A percentile compares a stretch with the other conserved stretches of the same genome.
Conservation (phyloP, 768 basidiomycete genomes). For the Erythrobasidium yunnanense region DNA sequence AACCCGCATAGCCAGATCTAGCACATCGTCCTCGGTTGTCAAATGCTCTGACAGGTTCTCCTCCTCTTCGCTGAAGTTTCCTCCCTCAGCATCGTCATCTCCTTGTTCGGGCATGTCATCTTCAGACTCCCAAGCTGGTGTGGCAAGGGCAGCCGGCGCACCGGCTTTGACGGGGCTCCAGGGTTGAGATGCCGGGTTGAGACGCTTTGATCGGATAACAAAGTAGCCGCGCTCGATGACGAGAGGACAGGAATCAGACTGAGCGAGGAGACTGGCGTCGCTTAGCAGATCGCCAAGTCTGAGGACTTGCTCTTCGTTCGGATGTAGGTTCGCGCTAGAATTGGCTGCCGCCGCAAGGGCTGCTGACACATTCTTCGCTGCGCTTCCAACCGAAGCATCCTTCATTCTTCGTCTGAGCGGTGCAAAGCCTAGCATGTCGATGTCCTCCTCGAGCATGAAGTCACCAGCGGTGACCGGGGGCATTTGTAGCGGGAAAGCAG, state of each 20-base stretch:
- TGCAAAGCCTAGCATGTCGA: constrained; percentile 74
- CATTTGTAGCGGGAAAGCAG: constrained; percentile 57
- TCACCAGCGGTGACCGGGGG: constrained; percentile 49
- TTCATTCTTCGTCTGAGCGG: constrained; percentile 56
- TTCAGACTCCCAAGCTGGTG: constrained; percentile 32
- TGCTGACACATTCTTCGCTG: neutral
- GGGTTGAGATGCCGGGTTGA: constrained; percentile 9
- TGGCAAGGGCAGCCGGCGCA: neutral
- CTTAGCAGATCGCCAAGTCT: constrained; percentile 71
- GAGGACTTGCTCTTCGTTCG: constrained; percentile 93
- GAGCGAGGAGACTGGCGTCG: constrained; percentile 56
- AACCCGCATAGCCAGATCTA: constrained; percentile 49
- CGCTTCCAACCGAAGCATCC: constrained; percentile 35
- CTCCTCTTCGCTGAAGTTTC: neutral
- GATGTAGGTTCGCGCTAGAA: constrained; percentile 50
- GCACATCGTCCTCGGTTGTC: constrained; percentile 60
- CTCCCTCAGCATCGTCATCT: constrained; percentile 51
- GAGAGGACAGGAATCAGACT: constrained; percentile 44
- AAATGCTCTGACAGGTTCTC: neutral
- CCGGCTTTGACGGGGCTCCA: neutral
- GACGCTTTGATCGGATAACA: constrained; percentile 19
- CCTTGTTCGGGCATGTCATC: constrained; percentile 37
- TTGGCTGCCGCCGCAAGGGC: constrained; percentile 12
- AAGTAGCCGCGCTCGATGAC: constrained; percentile 25
- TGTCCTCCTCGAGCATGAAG: constrained; percentile 72